Percentiles rank a stretch among this genome's conserved stretches.
Evolutionary conservation across 441 rosid genomes (phyloP).

Genomic region (Populus hybrid): DNA sequence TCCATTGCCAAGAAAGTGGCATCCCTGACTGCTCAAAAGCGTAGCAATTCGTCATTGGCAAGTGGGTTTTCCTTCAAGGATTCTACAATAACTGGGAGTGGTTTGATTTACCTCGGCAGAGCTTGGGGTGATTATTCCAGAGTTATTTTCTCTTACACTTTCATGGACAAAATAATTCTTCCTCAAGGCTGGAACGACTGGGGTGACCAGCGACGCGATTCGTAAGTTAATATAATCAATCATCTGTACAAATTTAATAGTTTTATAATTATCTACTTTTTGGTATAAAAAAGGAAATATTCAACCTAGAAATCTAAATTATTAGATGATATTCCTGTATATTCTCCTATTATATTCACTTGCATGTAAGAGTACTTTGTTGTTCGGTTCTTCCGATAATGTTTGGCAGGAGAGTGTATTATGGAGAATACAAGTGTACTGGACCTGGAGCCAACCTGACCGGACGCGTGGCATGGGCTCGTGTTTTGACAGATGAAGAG

Average conservation of each 20-base stretch:
- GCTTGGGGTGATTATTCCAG: constrained; percentile 76
- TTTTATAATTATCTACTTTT: not conserved
- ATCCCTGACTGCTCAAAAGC: constrained; percentile 57
- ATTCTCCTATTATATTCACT: no score
- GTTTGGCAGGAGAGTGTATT: constrained; percentile 42
- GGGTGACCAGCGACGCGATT: constrained; percentile 49
- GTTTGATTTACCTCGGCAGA: constrained; percentile 51
- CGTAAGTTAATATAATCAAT: constrained; percentile 30
- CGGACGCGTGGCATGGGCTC: constrained; percentile 54
- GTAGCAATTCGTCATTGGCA: constrained; percentile 33
- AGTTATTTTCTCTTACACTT: constrained; percentile 58
- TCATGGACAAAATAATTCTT: constrained; percentile 48
- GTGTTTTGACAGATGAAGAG: constrained; percentile 48
- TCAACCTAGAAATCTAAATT: no score
- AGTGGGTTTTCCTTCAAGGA: constrained; percentile 69
- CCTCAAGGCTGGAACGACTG: constrained; percentile 74
- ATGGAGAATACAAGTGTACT: constrained; percentile 61
- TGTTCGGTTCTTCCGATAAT: not conserved
- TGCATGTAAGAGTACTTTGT: no score
- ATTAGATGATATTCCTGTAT: no score
- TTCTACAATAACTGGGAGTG: constrained; percentile 46
- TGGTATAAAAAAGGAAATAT: no score
- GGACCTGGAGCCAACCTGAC: constrained; percentile 64
- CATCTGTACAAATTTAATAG: not conserved
- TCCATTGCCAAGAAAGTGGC: constrained; percentile 52